These are phyloP conservation scores for Capsicum baccatum DNA, from an alignment of 257 asterid species.

Conservation along the genomic window DNA sequence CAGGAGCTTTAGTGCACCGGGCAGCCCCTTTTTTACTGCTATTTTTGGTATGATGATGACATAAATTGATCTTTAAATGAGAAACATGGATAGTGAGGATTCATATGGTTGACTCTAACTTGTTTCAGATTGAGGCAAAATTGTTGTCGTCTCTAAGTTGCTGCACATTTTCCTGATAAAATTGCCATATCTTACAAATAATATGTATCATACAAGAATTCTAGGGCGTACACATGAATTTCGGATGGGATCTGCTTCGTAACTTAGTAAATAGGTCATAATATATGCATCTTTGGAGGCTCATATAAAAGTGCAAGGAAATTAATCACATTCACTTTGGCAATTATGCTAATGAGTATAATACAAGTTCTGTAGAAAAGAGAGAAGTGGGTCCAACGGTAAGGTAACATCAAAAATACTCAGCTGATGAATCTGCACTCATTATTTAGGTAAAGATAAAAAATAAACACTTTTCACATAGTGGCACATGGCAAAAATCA, in stretches of 20 bases:
- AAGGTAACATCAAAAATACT: constrained; percentile 6
- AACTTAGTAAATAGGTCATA: neutral
- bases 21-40: too few species aligned
- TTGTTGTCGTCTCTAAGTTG: constrained; percentile 2
- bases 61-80: too few species aligned
- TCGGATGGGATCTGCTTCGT: neutral
- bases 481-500: neutral
- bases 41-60: neutral
- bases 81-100: neutral
- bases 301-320: neutral
- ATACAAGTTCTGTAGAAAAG: neutral
- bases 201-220: neutral
- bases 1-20: too few species aligned
- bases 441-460: neutral
- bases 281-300: neutral
- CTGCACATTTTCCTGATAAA: neutral
- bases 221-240: neutral
- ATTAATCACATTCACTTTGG: neutral
- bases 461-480: neutral
- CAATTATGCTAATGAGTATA: neutral
- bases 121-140: neutral
- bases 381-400: neutral
- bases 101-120: neutral
- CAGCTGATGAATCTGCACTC: neutral
- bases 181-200: neutral